Evolutionary conservation across 2,329 filamentous ascomycete genomes (phyloP), one percentile per base, ranked within the genome.

Genomic region (Fusarium dlaminii): DNA sequence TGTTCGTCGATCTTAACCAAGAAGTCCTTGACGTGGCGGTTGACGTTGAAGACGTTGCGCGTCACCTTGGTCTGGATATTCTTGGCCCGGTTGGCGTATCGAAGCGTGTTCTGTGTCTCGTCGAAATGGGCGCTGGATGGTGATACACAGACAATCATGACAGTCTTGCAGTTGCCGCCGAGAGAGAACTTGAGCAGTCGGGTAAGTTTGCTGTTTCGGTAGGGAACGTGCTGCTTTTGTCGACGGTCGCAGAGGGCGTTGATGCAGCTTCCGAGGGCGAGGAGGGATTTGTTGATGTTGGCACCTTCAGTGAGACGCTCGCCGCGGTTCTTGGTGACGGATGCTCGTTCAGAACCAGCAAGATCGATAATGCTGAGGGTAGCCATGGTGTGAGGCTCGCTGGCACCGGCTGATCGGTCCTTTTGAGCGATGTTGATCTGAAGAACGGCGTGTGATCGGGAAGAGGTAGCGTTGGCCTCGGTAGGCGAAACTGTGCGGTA

Each of bases 61-160:
- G 96, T 98, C 65, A 98, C 95, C 87, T 99, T 99, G 67, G 96
- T 99, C 85, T 98, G 97, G 80, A 99, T 99, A 80, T 99, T 99
- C 89, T 99, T 99, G 67, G 96, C 96, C 76, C 96, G 90, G 83
- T 99, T 98, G 56, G 96, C 96, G 80, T 99, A 99, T 78, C 97
- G 93, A 24, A 99, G 87, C 0, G 96, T 99, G 82, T 99, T 99
- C 79, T 99, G 96, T 0, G 96, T 98, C 84, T 99, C 96, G 82
- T 99, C 96, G 78, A 96, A 99, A 83, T 99, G 96, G 10, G 94
- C 93, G 79, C 96, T 98, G 2, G 95, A 98, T 4, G 96, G 96
- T 77, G 95, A 98, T 61, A 99, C 94, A 79, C 96, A 99, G 32
- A 99, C 96, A 82, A 99, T 98, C 96, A 99, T 99, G 81, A 99